Percentiles rank a stretch among this genome's conserved stretches.
These are phyloP conservation scores for Pseudovirgaria hyperparasitica DNA, from an alignment of 2,329 filamentous ascomycete genomes.

Conservation along the genomic window DNA sequence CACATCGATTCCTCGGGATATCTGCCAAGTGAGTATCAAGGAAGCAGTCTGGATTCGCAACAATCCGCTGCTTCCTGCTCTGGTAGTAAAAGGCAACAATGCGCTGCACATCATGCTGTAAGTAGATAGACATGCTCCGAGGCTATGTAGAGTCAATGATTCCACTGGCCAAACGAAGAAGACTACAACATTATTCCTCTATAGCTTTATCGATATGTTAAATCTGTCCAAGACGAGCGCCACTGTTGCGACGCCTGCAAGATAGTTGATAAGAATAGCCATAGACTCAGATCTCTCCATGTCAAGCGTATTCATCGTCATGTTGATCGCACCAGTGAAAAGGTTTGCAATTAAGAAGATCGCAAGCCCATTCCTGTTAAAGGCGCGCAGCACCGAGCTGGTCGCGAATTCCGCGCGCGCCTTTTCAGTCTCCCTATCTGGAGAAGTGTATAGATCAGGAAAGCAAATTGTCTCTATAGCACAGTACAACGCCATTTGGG, in stretches of 20 bases:
- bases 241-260: constrained; percentile 49
- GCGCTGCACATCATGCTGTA: too few species aligned
- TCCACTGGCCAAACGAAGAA: too few species aligned
- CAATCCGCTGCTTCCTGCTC: too few species aligned
- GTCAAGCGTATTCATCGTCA: constrained; percentile 73
- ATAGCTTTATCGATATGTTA: constrained; percentile 61
- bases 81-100: too few species aligned
- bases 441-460: constrained; percentile 52
- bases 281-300: constrained; percentile 53
- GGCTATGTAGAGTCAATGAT: too few species aligned
- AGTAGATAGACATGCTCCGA: too few species aligned
- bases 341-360: constrained; percentile 83
- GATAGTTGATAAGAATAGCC: constrained; percentile 63
- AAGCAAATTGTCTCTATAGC: constrained; percentile 68
- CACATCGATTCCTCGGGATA: too few species aligned
- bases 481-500: constrained; percentile 70
- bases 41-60: too few species aligned
- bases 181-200: too few species aligned
- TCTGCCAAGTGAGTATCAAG: too few species aligned
- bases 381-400: constrained; percentile 67
- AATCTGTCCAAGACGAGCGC: constrained; percentile 55
- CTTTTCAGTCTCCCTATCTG: constrained; percentile 41
- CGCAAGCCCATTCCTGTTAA: constrained; percentile 76
- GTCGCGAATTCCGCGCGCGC: constrained; percentile 58
- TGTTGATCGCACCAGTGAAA: constrained; percentile 76